These are phyloP conservation scores for Acidomyces sp. DNA, from an alignment of 495 filamentous ascomycete genomes.

Conservation along the genomic window DNA sequence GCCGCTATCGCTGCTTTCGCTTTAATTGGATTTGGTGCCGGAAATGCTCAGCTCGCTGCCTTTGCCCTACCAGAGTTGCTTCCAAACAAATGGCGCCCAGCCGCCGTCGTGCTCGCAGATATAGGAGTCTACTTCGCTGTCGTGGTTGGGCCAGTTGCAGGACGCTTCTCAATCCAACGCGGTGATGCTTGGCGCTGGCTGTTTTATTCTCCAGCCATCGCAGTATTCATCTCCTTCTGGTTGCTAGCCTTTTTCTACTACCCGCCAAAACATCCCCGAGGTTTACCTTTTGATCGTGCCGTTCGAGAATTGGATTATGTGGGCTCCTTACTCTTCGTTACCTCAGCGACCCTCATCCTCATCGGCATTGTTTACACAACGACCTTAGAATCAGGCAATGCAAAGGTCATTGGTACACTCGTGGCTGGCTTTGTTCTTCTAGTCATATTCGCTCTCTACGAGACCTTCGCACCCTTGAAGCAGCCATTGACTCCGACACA, in stretches of 20 bases:
- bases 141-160: slow-evolving; percentile 25
- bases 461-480: slow-evolving; percentile 15
- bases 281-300: slow-evolving; percentile 1
- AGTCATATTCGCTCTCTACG: slow-evolving; percentile 19
- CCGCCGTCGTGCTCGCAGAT: slow-evolving; percentile 26
- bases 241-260: slow-evolving; percentile 9
- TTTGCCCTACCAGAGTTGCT: slow-evolving; percentile 30
- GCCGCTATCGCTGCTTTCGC: slow-evolving; percentile 14
- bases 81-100: slow-evolving; percentile 27
- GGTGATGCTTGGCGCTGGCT: slow-evolving; percentile 14
- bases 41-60: slow-evolving; percentile 19
- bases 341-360: slow-evolving; percentile 2
- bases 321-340: slow-evolving; percentile 4
- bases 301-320: slow-evolving; percentile 14
- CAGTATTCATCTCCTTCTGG: slow-evolving; percentile 8
- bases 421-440: slow-evolving; percentile 11
- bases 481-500: slow-evolving; percentile 21
- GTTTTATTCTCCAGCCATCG: slow-evolving; percentile 4
- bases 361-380: slow-evolving; percentile 10
- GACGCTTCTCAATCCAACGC: slow-evolving; percentile 16
- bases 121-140: slow-evolving; percentile 23
- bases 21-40: slow-evolving; percentile 20
- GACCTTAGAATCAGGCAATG: slow-evolving; percentile 2
- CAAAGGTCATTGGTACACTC: slow-evolving; percentile 9
- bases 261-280: slow-evolving; percentile 13